These are phyloP conservation scores for Mucor velutinosus DNA, from an alignment of 371 early-diverging fungal species.

Conservation along the genomic window DNA sequence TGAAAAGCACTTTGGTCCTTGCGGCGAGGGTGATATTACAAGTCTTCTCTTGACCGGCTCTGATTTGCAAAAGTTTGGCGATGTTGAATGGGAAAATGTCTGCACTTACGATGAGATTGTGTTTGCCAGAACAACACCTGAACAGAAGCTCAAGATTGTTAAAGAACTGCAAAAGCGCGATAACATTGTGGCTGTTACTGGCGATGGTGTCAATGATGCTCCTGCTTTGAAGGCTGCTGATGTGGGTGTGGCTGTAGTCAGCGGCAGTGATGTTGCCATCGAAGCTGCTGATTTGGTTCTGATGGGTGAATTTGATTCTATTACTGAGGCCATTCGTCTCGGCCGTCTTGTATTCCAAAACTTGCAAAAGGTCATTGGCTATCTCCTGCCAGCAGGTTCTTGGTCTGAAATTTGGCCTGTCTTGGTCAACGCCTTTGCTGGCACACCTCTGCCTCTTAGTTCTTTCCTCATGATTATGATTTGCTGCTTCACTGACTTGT, in stretches of 20 bases:
- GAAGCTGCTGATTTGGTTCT: constrained; percentile 75
- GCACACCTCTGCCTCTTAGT: constrained; percentile 63
- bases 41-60: constrained; percentile 39
- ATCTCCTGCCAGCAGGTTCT: constrained; percentile 73
- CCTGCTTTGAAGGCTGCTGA: constrained; percentile 78
- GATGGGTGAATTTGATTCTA: constrained; percentile 69
- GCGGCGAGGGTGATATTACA: not conserved
- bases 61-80: constrained; percentile 51
- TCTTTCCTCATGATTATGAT: constrained; percentile 65
- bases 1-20: not conserved
- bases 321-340: constrained; percentile 69
- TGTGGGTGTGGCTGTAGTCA: constrained; percentile 77
- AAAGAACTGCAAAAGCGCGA: constrained; percentile 66
- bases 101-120: constrained; percentile 70
- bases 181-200: constrained; percentile 75
- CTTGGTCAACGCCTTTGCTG: constrained; percentile 65
- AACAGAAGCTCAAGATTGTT: constrained; percentile 79
- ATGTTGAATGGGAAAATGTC: constrained; percentile 57
- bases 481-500: constrained; percentile 51
- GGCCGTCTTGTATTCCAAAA: constrained; percentile 85
- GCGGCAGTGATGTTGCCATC: constrained; percentile 76
- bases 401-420: constrained; percentile 71
- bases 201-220: constrained; percentile 93
- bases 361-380: constrained; percentile 75
- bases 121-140: constrained; percentile 84